Percentiles rank a stretch among this genome's conserved stretches.
These are phyloP conservation scores for Aurifilum marmelostoma DNA, from an alignment of 2,329 filamentous ascomycete species.

Conservation along the genomic window DNA sequence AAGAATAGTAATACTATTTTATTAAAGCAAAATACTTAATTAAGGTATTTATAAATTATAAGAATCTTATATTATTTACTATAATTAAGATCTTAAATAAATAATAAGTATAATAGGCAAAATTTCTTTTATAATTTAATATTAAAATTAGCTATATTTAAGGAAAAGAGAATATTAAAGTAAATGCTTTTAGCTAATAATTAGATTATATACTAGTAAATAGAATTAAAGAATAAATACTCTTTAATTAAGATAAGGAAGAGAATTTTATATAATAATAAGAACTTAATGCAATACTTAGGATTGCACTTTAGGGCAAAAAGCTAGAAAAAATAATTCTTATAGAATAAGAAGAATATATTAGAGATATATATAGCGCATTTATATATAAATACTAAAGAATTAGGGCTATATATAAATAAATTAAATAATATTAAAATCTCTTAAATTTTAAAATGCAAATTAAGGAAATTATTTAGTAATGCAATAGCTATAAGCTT, in stretches of 20 bases:
- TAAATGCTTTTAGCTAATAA: neutral
- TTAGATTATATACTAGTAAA: neutral
- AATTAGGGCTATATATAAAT: neutral
- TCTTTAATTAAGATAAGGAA: neutral
- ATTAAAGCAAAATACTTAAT: neutral
- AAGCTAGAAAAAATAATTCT: neutral
- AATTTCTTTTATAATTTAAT: neutral
- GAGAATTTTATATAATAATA: neutral
- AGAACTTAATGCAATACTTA: neutral
- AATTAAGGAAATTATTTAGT: neutral
- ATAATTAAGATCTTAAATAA: neutral
- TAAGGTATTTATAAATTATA: neutral
- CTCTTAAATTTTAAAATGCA: neutral
- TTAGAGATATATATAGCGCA: too few relatives aligned
- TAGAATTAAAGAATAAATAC: neutral
- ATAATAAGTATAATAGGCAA: neutral
- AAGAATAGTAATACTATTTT: neutral
- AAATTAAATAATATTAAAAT: neutral
- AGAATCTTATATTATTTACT: neutral
- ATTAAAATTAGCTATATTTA: neutral
- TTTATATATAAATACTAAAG: neutral
- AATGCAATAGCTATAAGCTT: conserved; percentile 12
- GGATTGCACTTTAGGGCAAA: neutral
- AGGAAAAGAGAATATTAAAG: neutral
- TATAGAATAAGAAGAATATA: neutral